Evolutionary conservation across 352 stramenopile species (phyloP), one percentile per base, ranked within the genome.

Genomic region (Pythium utonaiense): DNA sequence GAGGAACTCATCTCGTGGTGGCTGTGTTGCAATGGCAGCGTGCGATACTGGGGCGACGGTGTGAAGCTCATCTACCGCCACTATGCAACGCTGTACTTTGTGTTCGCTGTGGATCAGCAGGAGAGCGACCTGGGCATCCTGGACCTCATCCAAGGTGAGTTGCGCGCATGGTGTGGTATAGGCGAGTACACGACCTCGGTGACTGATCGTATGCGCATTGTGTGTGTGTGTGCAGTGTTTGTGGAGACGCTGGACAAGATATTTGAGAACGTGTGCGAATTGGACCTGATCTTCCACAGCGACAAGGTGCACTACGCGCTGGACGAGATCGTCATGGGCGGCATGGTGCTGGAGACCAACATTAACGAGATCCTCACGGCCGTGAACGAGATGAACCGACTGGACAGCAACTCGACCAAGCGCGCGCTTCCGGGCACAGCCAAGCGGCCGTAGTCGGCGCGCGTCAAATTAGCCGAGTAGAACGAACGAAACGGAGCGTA

Each of bases 311-410:
- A 98, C 65, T 98, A 97, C 69, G 91, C 98, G 44, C 79, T 99
- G 53, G 97, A 99, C 80, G 97, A 99, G 79, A 99, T 99, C 67
- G 97, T 99, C 41, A 99, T 99, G 96, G 97, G 94, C 14, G 97
- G 97, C 28, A 99, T 99, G 96, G 97, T 99, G 45, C 81, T 99
- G 27, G 97, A 99, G 75, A 99, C 97, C 30, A 99, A 99, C 86
- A 99, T 99, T 74, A 97, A 97, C 70, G 78, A 96, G 48, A 97
- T 99, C 65, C 79, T 99, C 60, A 92, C 93, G 61, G 90, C 95
- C 19, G 95, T 99, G 57, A 98, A 98, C 70, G 96, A 99, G 74
- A 98, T 99, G 85, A 97, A 96, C 60, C 96, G 89, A 57, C 83
- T 98, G 70, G 88, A 98, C 72, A 83, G 71, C 64, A 67, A 85